Conservation (phyloP, 768 basidiomycete species). For the Kwoniella dejecticola region DNA sequence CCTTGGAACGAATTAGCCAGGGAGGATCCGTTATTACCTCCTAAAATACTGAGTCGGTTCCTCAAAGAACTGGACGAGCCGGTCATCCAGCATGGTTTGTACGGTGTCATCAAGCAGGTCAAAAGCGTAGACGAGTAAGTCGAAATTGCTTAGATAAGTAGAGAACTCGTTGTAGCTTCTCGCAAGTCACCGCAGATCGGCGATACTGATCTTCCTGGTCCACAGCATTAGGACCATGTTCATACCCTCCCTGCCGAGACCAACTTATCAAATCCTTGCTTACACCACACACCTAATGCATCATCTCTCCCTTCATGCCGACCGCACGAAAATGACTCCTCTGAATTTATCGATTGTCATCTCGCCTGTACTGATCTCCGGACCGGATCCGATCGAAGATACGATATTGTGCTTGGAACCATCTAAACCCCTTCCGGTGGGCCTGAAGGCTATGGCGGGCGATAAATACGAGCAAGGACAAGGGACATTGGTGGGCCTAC, state of each 20-base stretch:
- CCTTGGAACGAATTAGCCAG: slow-evolving; percentile 40
- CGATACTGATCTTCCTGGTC: too few relatives aligned
- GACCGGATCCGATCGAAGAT: slow-evolving; percentile 41
- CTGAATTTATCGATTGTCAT: slow-evolving; percentile 37
- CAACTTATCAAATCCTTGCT: slow-evolving; percentile 6
- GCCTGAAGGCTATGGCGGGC: slow-evolving; percentile 20
- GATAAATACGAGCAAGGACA: neutral
- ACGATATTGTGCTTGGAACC: slow-evolving; percentile 38
- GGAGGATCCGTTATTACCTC: slow-evolving; percentile 38
- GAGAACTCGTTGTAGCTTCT: too few relatives aligned
- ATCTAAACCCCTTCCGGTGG: slow-evolving; percentile 36
- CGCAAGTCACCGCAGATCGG: too few relatives aligned
- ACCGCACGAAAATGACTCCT: slow-evolving; percentile 35
- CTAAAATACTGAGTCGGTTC: slow-evolving; percentile 33
- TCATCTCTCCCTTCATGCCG: slow-evolving; percentile 21
- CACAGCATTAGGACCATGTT: slow-evolving; percentile 20
- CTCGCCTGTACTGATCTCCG: slow-evolving; percentile 38
- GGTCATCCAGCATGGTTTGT: slow-evolving; percentile 20
- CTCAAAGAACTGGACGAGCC: slow-evolving; percentile 20
- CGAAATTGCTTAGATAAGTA: too few relatives aligned
- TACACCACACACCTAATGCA: slow-evolving; percentile 26
- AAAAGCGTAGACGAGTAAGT: slow-evolving; percentile 27
- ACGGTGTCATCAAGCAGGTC: slow-evolving; percentile 24
- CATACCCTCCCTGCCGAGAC: slow-evolving; percentile 19
- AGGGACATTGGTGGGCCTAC: slow-evolving; percentile 34